Base-by-base conservation (phyloP, 805 yeast species). In the Metschnikowia lunata region DNA sequence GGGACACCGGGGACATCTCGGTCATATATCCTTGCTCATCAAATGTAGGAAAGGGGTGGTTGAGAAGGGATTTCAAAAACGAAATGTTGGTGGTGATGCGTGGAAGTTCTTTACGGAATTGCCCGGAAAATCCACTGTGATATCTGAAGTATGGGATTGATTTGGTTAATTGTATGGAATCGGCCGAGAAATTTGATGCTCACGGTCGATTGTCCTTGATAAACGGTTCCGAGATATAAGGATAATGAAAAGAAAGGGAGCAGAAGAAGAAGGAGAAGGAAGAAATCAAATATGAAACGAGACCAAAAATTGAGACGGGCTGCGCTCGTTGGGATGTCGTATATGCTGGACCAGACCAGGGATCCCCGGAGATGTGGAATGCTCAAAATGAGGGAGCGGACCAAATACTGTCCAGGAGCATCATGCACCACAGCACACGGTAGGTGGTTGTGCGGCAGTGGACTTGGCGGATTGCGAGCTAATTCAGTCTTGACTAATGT, bases 1-100 rank as follows among this genome's bases (percentile, higher is more conserved):
- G 42, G 7, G 52, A 43, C 11, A 43, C 41, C 26, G 51, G 40
- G 29, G 48, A 32, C 51, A 48, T 45, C 34, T 28, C 40, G 34
- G 40, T 37, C 34, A 42, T 36, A 15, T 30, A 18, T 11, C 18
- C 23, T 36, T 36, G 39, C 11, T 26, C 44, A 41, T 41, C 32
- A 36, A 41, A 36, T 28, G 34, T 35, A n/a, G 39, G 37, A n/a
- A 14, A 27, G 28, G 42, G 13, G 26, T 27, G 37, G 18, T 39
- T 34, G 27, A 39, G 42, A 29, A 27, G 44, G 12, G 35, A 26
- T 36, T 32, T 26, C 28, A 30, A 27, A 12, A 36, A 34, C 30
- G 39, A 40, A 30, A 40, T 40, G 13, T 23, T 29, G 37, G 29
- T 39, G 43, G 39, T 7, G 14, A 12, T 11, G 23, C 23, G 23